Conservation (phyloP, 306 rosid genomes). For the Hippophae rhamnoides region DNA sequence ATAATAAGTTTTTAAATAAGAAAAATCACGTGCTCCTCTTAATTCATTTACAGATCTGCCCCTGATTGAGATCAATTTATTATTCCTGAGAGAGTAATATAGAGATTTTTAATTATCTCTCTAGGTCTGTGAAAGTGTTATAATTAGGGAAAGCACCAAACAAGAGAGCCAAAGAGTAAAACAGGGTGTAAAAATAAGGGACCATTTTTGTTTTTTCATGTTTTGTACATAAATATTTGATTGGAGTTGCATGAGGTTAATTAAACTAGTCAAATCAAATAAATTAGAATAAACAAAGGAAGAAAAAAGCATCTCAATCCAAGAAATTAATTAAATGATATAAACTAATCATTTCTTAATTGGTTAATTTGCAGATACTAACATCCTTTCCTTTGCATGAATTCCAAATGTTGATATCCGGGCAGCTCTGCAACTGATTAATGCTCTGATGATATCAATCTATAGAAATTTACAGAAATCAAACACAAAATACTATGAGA, state of each 20-base stretch:
- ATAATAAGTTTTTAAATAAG: no score
- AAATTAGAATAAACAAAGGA: conserved; percentile 24
- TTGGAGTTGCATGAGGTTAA: conserved; percentile 23
- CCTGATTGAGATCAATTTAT: conserved; percentile 23
- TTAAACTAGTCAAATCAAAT: conserved; percentile 12
- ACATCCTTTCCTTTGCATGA: conserved; percentile 18
- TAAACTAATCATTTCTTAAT: conserved; percentile 15
- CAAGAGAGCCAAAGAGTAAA: conserved; percentile 19
- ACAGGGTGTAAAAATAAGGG: conserved; percentile 35
- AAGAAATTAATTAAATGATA: no score
- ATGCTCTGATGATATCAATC: no score
- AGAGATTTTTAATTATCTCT: conserved; percentile 32
- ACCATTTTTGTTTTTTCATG: conserved; percentile 64
- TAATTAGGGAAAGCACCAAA: background rate
- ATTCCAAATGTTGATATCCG: conserved; percentile 40
- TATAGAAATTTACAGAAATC: no score
- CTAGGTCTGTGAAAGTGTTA: background rate
- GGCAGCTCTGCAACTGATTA: conserved; percentile 26
- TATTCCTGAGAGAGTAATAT: conserved; percentile 19
- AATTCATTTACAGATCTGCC: no score
- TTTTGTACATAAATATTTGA: conserved; percentile 8
- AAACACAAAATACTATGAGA: no score
- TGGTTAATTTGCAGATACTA: conserved; percentile 8
- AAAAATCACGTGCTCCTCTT: no score
- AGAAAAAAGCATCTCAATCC: no score